A percentile compares a stretch with the other conserved stretches of the same genome.
Evolutionary conservation across 2,329 filamentous ascomycete genomes (phyloP).

Genomic region (Daldinia eschscholtzii): DNA sequence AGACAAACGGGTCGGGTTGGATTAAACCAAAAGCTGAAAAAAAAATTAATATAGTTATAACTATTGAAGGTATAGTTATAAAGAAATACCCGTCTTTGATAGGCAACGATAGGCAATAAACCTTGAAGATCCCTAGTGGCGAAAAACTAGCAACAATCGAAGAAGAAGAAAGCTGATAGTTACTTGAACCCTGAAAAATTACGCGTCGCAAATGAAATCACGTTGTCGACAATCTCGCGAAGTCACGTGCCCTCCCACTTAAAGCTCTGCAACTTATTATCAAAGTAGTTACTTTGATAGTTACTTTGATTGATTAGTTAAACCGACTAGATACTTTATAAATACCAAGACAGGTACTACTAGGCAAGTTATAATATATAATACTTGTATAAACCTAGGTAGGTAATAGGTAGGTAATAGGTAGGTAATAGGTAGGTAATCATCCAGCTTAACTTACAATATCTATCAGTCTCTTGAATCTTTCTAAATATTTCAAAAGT

Average conservation of each 20-base stretch:
- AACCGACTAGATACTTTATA: too few species aligned
- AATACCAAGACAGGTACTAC: too few species aligned
- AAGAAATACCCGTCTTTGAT: background rate
- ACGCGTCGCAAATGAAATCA: slow-evolving; percentile 38
- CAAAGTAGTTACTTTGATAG: too few species aligned
- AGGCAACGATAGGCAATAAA: background rate
- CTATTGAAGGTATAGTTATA: background rate
- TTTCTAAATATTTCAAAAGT: background rate
- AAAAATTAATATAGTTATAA: too few species aligned
- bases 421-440: too few species aligned
- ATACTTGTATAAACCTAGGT: too few species aligned
- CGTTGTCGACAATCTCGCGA: slow-evolving; percentile 37
- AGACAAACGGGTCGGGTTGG: background rate
- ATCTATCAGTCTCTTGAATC: background rate
- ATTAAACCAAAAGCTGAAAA: background rate
- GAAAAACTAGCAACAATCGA: background rate
- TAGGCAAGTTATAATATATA: too few species aligned
- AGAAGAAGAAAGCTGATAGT: background rate
- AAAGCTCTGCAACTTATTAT: slow-evolving; percentile 9
- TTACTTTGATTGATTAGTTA: background rate
- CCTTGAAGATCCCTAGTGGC: background rate
- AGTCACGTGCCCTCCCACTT: slow-evolving; percentile 45
- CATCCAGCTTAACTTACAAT: background rate
- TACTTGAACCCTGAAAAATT: background rate
- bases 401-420: too few species aligned